Evolutionary conservation across 805 yeast genomes (phyloP).

Genomic region (Lachancea cidri): DNA sequence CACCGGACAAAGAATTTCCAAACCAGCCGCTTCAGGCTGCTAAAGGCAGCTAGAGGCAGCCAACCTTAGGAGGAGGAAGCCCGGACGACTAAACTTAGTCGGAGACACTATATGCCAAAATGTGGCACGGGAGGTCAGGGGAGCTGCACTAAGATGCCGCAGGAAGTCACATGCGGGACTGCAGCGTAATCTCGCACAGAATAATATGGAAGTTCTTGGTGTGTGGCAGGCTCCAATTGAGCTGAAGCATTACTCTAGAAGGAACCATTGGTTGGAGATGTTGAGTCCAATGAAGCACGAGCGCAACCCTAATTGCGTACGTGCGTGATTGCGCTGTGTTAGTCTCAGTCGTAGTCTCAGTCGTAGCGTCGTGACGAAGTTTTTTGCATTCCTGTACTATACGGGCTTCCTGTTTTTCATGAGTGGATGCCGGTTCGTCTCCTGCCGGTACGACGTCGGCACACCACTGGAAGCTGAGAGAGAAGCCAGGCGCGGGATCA

Average conservation of each 20-base stretch:
- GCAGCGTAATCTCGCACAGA: not conserved
- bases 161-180: not conserved
- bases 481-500: not conserved
- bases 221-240: not conserved
- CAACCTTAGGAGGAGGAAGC: not conserved
- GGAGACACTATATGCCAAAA: not conserved
- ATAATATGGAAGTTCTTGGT: not conserved
- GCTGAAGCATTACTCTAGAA: not conserved
- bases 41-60: not conserved
- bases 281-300: too few species aligned
- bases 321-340: not conserved
- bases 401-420: not conserved
- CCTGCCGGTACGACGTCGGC: conserved; percentile 2
- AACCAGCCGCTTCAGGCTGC: too few species aligned
- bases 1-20: conserved; percentile 1
- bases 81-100: not conserved
- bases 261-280: not conserved
- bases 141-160: not conserved
- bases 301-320: too few species aligned
- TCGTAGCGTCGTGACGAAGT: too few species aligned
- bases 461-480: conserved; percentile 2
- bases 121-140: not conserved
- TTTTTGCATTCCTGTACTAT: not conserved
- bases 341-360: not conserved
- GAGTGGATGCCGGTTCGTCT: conserved; percentile 1